Evolutionary conservation across 306 rosid genomes (phyloP).

Genomic region (Phaseolus lunatus): DNA sequence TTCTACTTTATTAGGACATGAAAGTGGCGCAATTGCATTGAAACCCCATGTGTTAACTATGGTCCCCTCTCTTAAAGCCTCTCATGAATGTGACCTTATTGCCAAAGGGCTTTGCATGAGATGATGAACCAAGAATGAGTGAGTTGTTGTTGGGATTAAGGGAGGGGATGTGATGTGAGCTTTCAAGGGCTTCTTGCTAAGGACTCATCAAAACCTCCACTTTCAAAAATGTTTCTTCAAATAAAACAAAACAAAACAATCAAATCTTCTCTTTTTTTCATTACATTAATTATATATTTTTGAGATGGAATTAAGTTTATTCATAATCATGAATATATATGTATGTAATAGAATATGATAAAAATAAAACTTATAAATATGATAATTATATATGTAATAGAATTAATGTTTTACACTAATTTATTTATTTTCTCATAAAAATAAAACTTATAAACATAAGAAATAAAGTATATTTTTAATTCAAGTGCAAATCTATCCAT

Average conservation of each 20-base stretch:
- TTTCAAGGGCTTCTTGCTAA: conserved; percentile 45
- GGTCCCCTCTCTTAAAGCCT: conserved; percentile 61
- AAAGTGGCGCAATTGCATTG: conserved; percentile 67
- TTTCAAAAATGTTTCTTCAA: conserved; percentile 32
- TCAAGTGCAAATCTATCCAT: too few species aligned
- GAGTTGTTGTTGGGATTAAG: conserved; percentile 45
- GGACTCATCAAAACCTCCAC: conserved; percentile 38
- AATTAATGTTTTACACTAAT: too few species aligned
- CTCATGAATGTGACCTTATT: conserved; percentile 65
- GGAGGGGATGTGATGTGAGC: conserved; percentile 17
- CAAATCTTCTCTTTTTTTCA: neutral
- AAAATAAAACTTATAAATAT: too few species aligned
- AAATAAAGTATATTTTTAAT: too few species aligned
- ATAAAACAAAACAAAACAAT: neutral
- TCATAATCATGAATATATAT: too few species aligned
- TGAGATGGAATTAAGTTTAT: too few species aligned
- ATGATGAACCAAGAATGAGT: conserved; percentile 44
- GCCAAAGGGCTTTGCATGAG: conserved; percentile 56
- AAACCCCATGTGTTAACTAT: conserved; percentile 46
- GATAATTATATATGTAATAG: too few species aligned
- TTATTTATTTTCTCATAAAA: too few species aligned
- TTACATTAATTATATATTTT: too few species aligned
- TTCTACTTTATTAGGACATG: conserved; percentile 53
- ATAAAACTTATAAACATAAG: too few species aligned
- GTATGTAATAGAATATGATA: too few species aligned